Percentiles rank a stretch among this genome's conserved stretches.
phyloP scores from a whole-genome alignment of 2,329 filamentous ascomycete species.

The Aspergillus aculeatinus region DNA sequence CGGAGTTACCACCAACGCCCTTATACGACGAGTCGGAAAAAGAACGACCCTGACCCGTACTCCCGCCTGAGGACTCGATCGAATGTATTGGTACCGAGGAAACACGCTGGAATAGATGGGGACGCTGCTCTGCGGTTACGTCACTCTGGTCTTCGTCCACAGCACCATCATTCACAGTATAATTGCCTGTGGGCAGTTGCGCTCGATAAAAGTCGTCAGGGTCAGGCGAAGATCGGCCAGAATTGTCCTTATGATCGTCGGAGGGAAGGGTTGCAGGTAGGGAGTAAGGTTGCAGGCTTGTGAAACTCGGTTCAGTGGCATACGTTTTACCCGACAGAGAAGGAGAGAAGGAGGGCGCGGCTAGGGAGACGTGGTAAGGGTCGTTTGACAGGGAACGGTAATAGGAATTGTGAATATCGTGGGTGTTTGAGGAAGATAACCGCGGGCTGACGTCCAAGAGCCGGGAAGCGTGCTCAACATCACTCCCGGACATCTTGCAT shows the following conservation, averaged over 20 bases:
- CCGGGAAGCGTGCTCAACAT: slow-evolving; percentile 43
- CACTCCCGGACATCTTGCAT: slow-evolving; percentile 46
- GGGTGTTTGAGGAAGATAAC: slow-evolving; percentile 30
- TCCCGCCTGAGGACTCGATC: slow-evolving; percentile 22
- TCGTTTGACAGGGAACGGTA: slow-evolving; percentile 21
- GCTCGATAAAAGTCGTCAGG: slow-evolving; percentile 55
- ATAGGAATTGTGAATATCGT: slow-evolving; percentile 25
- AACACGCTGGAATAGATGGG: slow-evolving; percentile 21
- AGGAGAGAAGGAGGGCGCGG: slow-evolving; percentile 22
- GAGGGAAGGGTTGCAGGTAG: slow-evolving; percentile 17
- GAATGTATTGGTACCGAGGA: slow-evolving; percentile 30
- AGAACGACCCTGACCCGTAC: slow-evolving; percentile 31
- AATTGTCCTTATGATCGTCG: slow-evolving; percentile 26
- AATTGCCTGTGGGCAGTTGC: slow-evolving; percentile 36
- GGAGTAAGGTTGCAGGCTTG: slow-evolving; percentile 21
- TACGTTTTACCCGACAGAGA: slow-evolving; percentile 23
- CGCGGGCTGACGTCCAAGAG: slow-evolving; percentile 32
- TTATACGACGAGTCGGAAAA: slow-evolving; percentile 31
- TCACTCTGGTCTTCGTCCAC: slow-evolving; percentile 22
- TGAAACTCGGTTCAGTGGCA: slow-evolving; percentile 21
- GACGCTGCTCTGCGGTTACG: slow-evolving; percentile 21
- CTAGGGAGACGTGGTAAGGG: slow-evolving; percentile 30
- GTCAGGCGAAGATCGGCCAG: slow-evolving; percentile 37
- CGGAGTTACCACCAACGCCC: slow-evolving; percentile 18
- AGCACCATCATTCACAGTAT: slow-evolving; percentile 17